phyloP scores from a whole-genome alignment of 208 protist genomes.

The Leishmania turanica region DNA sequence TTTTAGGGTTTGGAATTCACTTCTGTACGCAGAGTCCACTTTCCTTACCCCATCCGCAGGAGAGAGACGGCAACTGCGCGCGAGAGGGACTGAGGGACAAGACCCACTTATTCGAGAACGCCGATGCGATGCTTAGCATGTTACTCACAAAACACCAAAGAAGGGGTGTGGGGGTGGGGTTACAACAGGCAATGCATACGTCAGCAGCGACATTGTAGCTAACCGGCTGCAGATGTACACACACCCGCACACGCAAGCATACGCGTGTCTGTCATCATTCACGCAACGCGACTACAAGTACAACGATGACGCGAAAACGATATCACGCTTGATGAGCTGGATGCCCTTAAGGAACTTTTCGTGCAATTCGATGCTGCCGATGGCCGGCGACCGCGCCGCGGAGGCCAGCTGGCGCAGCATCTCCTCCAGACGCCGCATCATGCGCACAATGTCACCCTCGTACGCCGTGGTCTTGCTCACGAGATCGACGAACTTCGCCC shows the following conservation, averaged over 20 bases:
- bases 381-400: constrained; percentile 97
- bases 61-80: background rate
- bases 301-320: constrained; percentile 99
- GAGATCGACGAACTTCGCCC: constrained; percentile 97
- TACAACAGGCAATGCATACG: background rate
- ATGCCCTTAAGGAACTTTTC: constrained; percentile 98
- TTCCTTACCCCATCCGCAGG: background rate
- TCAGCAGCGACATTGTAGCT: background rate
- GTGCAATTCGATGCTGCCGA: constrained; percentile 98
- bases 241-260: background rate
- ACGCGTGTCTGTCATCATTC: background rate
- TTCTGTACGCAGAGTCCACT: background rate
- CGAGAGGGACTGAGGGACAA: background rate
- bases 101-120: constrained; percentile 3
- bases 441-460: constrained; percentile 98
- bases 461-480: constrained; percentile 98
- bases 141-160: background rate
- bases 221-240: background rate
- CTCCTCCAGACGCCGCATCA: constrained; percentile 98
- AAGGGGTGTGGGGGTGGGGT: background rate
- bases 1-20: background rate
- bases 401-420: constrained; percentile 97
- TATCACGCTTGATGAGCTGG: constrained; percentile 98
- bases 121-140: background rate
- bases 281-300: constrained; percentile 87